phyloP scores from a whole-genome alignment of 345 rosid genomes.

The Leavenworthia alabamica region DNA sequence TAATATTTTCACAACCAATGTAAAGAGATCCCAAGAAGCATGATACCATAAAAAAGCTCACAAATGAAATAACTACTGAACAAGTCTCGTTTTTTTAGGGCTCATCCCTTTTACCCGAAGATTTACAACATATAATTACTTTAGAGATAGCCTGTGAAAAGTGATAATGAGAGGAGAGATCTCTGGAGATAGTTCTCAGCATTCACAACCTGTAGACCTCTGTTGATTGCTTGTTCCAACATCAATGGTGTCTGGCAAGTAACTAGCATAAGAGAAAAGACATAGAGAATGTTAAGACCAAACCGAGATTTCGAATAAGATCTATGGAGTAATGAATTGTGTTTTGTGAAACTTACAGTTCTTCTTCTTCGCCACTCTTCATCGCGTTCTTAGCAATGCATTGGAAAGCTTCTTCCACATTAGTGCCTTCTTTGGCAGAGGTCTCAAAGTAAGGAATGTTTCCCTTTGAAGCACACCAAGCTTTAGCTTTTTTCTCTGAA shows the following conservation, averaged over 20 bases:
- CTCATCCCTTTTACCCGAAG: not conserved
- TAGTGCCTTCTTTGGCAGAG: slow-evolving; percentile 94
- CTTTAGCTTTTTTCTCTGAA: slow-evolving; percentile 89
- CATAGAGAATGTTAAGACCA: slow-evolving; percentile 3
- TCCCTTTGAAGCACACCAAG: slow-evolving; percentile 98
- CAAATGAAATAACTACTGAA: not conserved
- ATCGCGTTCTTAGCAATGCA: slow-evolving; percentile 91
- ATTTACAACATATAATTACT: not conserved
- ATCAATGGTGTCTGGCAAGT: slow-evolving; percentile 62
- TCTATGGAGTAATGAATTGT: not conserved
- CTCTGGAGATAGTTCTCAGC: slow-evolving; percentile 36
- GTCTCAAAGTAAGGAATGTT: slow-evolving; percentile 97
- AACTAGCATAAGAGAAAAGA: slow-evolving; percentile 23
- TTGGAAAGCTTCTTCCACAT: slow-evolving; percentile 95
- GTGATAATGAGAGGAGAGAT: not conserved
- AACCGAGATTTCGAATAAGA: not conserved
- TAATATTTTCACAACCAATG: too few relatives aligned
- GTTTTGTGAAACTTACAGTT: slow-evolving; percentile 57
- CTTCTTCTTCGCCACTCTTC: slow-evolving; percentile 91
- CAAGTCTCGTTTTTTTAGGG: not conserved
- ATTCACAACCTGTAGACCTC: slow-evolving; percentile 49
- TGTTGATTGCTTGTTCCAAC: slow-evolving; percentile 47
- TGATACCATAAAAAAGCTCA: not conserved
- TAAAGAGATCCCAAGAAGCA: slow-evolving; percentile 9
- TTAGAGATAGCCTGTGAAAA: slow-evolving; percentile 15